phyloP scores from a whole-genome alignment of 2,329 filamentous ascomycete species.

The Diaporthe capsici region DNA sequence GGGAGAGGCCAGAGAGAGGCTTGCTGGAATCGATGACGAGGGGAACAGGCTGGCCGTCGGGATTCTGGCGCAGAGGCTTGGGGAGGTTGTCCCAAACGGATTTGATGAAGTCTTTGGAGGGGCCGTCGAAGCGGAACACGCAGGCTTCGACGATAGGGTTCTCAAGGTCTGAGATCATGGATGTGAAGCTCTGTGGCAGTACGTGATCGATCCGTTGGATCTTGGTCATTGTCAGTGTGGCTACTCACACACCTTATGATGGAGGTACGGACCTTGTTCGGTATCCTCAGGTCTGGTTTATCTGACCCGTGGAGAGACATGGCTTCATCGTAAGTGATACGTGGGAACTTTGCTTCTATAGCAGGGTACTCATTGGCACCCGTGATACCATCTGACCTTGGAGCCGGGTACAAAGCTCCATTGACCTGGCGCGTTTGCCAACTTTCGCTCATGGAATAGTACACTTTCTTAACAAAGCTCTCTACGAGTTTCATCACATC shows the following conservation, averaged over 20 bases:
- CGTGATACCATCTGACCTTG: neutral
- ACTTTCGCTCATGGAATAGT: conserved; percentile 62
- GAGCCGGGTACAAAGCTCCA: conserved; percentile 48
- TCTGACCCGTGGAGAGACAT: conserved; percentile 89
- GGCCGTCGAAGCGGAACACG: conserved; percentile 71
- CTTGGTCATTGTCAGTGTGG: conserved; percentile 53
- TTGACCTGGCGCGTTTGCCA: conserved; percentile 51
- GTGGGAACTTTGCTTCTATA: conserved; percentile 60
- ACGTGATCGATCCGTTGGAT: conserved; percentile 77
- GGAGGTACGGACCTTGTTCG: conserved; percentile 67
- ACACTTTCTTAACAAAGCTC: conserved; percentile 67
- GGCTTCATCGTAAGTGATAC: conserved; percentile 79
- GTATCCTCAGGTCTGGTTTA: conserved; percentile 90
- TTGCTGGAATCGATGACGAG: conserved; percentile 81
- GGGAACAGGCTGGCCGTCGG: conserved; percentile 83
- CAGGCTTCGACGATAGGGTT: conserved; percentile 82
- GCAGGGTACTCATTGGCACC: conserved; percentile 44
- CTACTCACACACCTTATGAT: conserved; percentile 31
- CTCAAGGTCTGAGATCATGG: conserved; percentile 80
- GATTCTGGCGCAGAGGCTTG: conserved; percentile 74
- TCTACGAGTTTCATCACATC: conserved; percentile 75
- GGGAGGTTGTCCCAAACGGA: conserved; percentile 65
- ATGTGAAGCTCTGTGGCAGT: conserved; percentile 74
- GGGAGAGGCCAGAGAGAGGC: conserved; percentile 82
- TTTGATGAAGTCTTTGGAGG: conserved; percentile 73